Evolutionary conservation across 768 basidiomycete species (phyloP), one percentile per base, ranked within the genome.

Genomic region (Coprinopsis strossmayeri): DNA sequence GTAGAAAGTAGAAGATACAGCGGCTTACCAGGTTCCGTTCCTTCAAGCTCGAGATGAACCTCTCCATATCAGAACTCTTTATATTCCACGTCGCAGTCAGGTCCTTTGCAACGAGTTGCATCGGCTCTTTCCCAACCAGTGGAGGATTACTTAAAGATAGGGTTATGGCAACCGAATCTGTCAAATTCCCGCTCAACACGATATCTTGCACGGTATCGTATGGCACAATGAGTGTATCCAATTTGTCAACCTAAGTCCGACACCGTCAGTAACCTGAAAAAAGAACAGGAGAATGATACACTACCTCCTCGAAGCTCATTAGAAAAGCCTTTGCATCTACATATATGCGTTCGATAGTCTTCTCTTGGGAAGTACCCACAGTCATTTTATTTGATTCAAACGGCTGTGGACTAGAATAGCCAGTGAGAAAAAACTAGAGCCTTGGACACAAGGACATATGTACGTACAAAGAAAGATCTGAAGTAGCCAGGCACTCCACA

Each of bases 331-430:
- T 68, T 23, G 65, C 68, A 51, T 85, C 82, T 42, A 79, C 58
- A 54, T 76, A 78, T 40, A 84, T 53, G 24, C 74, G 67, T 48
- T 77, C 74, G 0, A 70, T 59, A 1, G 60, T 57, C 42, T 69
- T 55, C 30, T 57, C 39, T 2, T 48, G 50, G 35, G 45, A 69
- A 48, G 68, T 66, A 9, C 43, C 43, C 4, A 73, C 59, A 7
- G 55, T 51, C 50, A 82, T 67, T 37, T 69, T 61, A 10, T 61
- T 59, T 13, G 73, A 62, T 30, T 66, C 60, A 53, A 84, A 82
- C 10, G 80, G 76, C 49, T 85, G 83, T 10, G 83, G 82, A 53
- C 83, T 85, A 42, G 5, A n/a, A n/a, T 34, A 10, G 1, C 45
- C 18, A 48, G 7, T 24, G 45, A 21, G 52, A 28, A 26, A 9